phyloP scores from a whole-genome alignment of 108 stramenopile species.

The Conticribra guillardii region DNA sequence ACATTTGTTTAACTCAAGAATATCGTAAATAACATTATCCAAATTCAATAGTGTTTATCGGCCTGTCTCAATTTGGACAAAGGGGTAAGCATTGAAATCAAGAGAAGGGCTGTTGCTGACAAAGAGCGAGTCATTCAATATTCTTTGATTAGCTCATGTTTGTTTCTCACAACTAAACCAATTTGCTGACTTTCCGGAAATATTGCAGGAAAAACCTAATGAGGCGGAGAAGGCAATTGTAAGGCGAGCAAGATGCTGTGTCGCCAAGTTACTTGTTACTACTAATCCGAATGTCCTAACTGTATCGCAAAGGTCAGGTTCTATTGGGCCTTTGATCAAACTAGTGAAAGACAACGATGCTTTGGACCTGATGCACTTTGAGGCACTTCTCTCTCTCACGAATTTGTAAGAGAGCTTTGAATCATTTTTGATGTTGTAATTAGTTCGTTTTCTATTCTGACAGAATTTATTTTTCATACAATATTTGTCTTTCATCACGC shows the following conservation, averaged over 20 bases:
- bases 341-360: constrained; percentile 86
- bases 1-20: no score
- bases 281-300: constrained; percentile 92
- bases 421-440: no score
- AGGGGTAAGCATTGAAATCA: no score
- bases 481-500: no score
- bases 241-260: constrained; percentile 80
- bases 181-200: background rate
- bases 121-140: no score
- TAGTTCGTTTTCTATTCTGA: no score
- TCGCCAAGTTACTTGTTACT: constrained; percentile 95
- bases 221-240: constrained; percentile 78
- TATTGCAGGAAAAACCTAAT: constrained; percentile 51
- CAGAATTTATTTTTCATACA: no score
- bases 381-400: constrained; percentile 92
- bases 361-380: constrained; percentile 93
- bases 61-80: constrained; percentile 80
- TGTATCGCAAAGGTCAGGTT: constrained; percentile 85
- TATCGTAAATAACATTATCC: no score
- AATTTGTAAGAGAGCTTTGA: no score
- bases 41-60: constrained; percentile 79
- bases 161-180: no score
- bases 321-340: constrained; percentile 89
- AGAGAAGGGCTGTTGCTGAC: no score
- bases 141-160: no score